A percentile compares a stretch with the other conserved stretches of the same genome.
phyloP scores from a whole-genome alignment of 805 yeast species.

The Tetrapisispora arboricola region DNA sequence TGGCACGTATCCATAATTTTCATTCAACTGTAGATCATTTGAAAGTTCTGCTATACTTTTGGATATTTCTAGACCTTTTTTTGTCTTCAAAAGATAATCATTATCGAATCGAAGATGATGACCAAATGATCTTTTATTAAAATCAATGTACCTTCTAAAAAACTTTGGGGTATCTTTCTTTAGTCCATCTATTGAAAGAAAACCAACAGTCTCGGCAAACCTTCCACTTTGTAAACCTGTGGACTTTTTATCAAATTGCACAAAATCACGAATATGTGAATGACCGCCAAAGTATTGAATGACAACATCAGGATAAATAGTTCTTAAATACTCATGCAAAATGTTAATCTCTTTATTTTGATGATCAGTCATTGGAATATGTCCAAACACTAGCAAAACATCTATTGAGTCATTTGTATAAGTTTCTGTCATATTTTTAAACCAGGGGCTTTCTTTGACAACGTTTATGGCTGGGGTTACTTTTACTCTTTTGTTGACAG shows the following conservation, averaged over 20 bases:
- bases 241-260: constrained; percentile 51
- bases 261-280: constrained; percentile 82
- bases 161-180: constrained; percentile 25
- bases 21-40: constrained; percentile 41
- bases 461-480: constrained; percentile 51
- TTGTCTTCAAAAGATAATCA: constrained; percentile 39
- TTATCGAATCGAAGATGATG: constrained; percentile 39
- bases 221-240: constrained; percentile 88
- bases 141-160: constrained; percentile 70
- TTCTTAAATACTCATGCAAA: constrained; percentile 39
- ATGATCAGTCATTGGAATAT: constrained; percentile 50
- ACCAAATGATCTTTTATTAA: constrained; percentile 60
- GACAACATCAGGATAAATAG: constrained; percentile 45
- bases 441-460: constrained; percentile 54
- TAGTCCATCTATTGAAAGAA: constrained; percentile 42
- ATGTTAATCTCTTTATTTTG: constrained; percentile 28
- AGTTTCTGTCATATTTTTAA: constrained; percentile 34
- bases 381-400: constrained; percentile 63
- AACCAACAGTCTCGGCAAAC: constrained; percentile 90
- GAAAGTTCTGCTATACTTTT: constrained; percentile 36
- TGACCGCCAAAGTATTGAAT: constrained; percentile 94
- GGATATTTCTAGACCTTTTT: constrained; percentile 42
- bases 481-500: constrained; percentile 41
- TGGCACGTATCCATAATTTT: constrained; percentile 56
- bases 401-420: constrained; percentile 42